These are phyloP conservation scores for Colletotrichum sp. DNA, from an alignment of 2,329 filamentous ascomycete species.

Conservation along the genomic window DNA sequence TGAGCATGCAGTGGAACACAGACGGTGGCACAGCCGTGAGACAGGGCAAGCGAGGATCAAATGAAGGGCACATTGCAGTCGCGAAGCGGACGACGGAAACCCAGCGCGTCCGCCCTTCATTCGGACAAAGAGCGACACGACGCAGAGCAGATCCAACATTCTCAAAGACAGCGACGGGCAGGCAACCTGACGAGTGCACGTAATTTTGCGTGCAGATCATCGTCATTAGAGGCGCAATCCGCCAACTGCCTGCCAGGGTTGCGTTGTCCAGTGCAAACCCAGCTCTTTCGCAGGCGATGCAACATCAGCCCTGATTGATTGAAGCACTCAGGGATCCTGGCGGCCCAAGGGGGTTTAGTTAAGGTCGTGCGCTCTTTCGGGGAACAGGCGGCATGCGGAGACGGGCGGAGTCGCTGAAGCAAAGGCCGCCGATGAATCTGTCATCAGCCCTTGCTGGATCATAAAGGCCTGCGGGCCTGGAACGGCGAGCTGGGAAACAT, in stretches of 20 bases:
- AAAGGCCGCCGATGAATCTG: neutral
- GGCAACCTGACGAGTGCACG: neutral
- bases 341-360: neutral
- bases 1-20: neutral
- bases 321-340: neutral
- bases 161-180: neutral
- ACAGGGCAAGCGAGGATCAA: neutral
- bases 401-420: neutral
- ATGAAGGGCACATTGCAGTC: neutral
- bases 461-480: neutral
- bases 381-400: slow-evolving; percentile 4
- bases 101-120: neutral
- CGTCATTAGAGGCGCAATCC: neutral
- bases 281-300: neutral
- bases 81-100: neutral
- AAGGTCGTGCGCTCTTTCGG: neutral
- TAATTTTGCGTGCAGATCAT: slow-evolving; percentile 1
- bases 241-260: neutral
- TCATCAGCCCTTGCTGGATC: neutral
- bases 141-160: neutral
- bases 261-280: neutral
- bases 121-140: neutral
- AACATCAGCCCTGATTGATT: neutral
- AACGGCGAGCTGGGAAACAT: neutral
- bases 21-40: neutral